Base-by-base conservation (phyloP, 1,284 basidiomycete species). In the Volvariella volvacea region DNA sequence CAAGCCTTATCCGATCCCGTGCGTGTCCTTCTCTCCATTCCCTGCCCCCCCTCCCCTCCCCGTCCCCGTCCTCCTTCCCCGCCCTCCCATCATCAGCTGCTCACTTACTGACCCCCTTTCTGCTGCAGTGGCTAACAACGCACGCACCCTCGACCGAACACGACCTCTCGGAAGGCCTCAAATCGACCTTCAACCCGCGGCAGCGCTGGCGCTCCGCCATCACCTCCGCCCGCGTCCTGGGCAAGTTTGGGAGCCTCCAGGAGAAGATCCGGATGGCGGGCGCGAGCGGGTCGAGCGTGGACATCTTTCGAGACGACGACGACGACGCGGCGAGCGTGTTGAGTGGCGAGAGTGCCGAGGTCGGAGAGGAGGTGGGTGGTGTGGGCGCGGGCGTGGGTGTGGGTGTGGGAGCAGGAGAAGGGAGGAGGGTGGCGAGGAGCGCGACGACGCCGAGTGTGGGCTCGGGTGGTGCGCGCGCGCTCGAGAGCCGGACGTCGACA, bases 71-170 rank as follows among this genome's bases (percentile, higher is more conserved):
- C 10, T 22, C 38, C 20, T 8, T 33, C 30, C n/a, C 30, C 30
- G 30, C 9, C 30, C 30, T 9, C 30, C 30, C 30, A 31, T 31
- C 30, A 45, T 30, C 43, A 22, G 44, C 39, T n/a, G 15, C n/a
- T n/a, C n/a, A n/a, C 41, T 40, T 38, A 34, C 19, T 38, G 44
- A 44, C 37, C 22, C 36, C 14, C 22, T n/a, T n/a, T n/a, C n/a
- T n/a, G n/a, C n/a, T n/a, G n/a, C 55, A 85, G 75, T 90, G 88
- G 89, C 62, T 92, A 19, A 82, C 81, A 6, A 73, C 66, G 1
- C 71, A 80, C 54, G 61, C 68, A 15, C 65, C 80, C 0, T 76
- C 77, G 1, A 71, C 67, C 10, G 83, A 87, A 42, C 77, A 85
- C 58, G 90, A 94, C 55, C 72, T 94, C 22, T 69, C 65, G 17